Evolutionary conservation across 1,284 basidiomycete genomes (phyloP).

Genomic region (Tylopilus sp.): DNA sequence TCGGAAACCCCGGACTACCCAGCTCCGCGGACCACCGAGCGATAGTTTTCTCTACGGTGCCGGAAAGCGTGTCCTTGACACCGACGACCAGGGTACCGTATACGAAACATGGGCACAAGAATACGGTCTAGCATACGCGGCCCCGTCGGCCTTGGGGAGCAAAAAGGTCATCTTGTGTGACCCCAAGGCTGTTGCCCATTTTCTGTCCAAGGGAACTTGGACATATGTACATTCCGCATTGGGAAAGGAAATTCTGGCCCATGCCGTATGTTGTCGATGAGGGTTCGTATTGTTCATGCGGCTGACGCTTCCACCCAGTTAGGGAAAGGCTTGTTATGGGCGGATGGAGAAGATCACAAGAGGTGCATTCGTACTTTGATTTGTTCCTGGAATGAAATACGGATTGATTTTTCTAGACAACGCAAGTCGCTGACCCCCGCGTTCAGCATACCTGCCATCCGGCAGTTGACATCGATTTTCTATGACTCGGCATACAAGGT

Average conservation of each 20-base stretch:
- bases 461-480: slow-evolving; percentile 8
- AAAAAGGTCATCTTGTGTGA: slow-evolving; percentile 31
- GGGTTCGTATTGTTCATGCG: neutral
- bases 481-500: slow-evolving; percentile 46
- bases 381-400: too few species aligned
- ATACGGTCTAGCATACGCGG: slow-evolving; percentile 9
- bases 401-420: slow-evolving; percentile 30
- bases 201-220: slow-evolving; percentile 41
- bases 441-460: slow-evolving; percentile 7
- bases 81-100: slow-evolving; percentile 9
- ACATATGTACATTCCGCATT: slow-evolving; percentile 43
- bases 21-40: slow-evolving; percentile 18
- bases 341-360: slow-evolving; percentile 16
- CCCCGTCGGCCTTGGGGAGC: slow-evolving; percentile 43
- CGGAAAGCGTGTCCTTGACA: slow-evolving; percentile 2
- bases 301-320: slow-evolving; percentile 3
- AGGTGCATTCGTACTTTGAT: neutral
- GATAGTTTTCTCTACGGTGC: slow-evolving; percentile 16
- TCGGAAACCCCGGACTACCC: slow-evolving; percentile 9
- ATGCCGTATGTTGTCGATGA: slow-evolving; percentile 37
- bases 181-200: slow-evolving; percentile 41
- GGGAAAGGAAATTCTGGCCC: slow-evolving; percentile 39
- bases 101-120: slow-evolving; percentile 21
- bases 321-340: slow-evolving; percentile 14
- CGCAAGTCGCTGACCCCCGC: slow-evolving; percentile 24